phyloP scores from a whole-genome alignment of 345 rosid species.

The Sonneratia caseolaris region DNA sequence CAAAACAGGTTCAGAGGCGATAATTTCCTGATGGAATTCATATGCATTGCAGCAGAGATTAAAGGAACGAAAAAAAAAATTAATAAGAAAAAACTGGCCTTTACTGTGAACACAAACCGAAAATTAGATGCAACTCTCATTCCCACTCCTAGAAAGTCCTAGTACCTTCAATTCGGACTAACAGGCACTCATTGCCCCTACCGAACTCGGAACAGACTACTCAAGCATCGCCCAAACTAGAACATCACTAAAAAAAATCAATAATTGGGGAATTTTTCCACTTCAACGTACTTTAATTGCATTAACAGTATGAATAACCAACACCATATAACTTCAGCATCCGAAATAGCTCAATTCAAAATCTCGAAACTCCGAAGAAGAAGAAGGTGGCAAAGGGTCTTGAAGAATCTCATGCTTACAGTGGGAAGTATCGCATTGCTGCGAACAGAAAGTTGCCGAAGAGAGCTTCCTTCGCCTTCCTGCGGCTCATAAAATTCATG shows the following conservation, averaged over 20 bases:
- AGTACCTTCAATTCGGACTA: neutral
- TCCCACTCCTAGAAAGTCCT: neutral
- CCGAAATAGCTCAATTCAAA: neutral
- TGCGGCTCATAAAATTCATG: neutral
- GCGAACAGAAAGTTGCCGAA: neutral
- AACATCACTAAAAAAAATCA: neutral
- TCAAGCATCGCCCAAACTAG: neutral
- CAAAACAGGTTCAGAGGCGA: conserved; percentile 17
- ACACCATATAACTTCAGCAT: neutral
- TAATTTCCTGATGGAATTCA: conserved; percentile 22
- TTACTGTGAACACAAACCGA: neutral
- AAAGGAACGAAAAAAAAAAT: neutral
- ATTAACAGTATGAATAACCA: neutral
- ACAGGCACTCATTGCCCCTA: neutral
- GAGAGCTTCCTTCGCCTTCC: neutral
- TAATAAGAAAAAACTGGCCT: neutral
- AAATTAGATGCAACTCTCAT: neutral
- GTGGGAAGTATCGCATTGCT: conserved; percentile 5
- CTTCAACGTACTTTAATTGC: neutral
- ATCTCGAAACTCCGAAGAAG: neutral
- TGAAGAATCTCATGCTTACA: conserved; percentile 1
- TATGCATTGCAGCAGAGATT: neutral
- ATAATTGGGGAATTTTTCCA: neutral
- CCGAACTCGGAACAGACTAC: neutral
- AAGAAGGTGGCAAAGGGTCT: neutral